Evolutionary conservation across 2,329 filamentous ascomycete genomes (phyloP).

Genomic region (Ambrosiella cleistominuta): DNA sequence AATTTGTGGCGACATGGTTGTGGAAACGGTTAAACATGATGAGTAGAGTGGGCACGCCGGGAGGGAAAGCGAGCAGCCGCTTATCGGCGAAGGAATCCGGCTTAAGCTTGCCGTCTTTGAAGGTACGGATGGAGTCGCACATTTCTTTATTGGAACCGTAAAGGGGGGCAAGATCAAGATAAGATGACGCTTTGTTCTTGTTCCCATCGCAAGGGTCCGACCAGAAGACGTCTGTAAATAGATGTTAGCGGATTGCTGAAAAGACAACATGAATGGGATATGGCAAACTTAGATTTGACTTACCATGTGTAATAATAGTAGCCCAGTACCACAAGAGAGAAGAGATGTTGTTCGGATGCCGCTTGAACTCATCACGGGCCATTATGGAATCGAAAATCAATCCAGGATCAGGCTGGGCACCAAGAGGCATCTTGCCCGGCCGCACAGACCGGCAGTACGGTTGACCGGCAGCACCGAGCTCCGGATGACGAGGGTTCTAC

Average conservation of each 20-base stretch:
- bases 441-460: conserved; percentile 48
- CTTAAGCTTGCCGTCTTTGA: conserved; percentile 54
- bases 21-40: conserved; percentile 77
- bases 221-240: conserved; percentile 45
- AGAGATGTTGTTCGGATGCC: conserved; percentile 55
- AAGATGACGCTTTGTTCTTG: conserved; percentile 50
- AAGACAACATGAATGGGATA: neutral
- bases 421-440: conserved; percentile 39
- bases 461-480: conserved; percentile 48
- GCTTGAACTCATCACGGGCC: conserved; percentile 30
- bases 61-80: conserved; percentile 51
- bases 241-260: neutral
- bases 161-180: conserved; percentile 53
- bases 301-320: conserved; percentile 54
- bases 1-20: conserved; percentile 64
- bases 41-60: conserved; percentile 51
- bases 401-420: conserved; percentile 48
- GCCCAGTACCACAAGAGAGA: conserved; percentile 58
- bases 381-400: conserved; percentile 46
- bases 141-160: conserved; percentile 53
- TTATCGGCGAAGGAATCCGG: conserved; percentile 55
- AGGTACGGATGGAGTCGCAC: conserved; percentile 50
- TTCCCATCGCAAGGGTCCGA: conserved; percentile 44
- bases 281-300: conserved; percentile 11
- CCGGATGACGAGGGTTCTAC: conserved; percentile 46